These are phyloP conservation scores for Microstegium vimineum DNA, from an alignment of 176 grass and related monocot species.

Conservation along the genomic window DNA sequence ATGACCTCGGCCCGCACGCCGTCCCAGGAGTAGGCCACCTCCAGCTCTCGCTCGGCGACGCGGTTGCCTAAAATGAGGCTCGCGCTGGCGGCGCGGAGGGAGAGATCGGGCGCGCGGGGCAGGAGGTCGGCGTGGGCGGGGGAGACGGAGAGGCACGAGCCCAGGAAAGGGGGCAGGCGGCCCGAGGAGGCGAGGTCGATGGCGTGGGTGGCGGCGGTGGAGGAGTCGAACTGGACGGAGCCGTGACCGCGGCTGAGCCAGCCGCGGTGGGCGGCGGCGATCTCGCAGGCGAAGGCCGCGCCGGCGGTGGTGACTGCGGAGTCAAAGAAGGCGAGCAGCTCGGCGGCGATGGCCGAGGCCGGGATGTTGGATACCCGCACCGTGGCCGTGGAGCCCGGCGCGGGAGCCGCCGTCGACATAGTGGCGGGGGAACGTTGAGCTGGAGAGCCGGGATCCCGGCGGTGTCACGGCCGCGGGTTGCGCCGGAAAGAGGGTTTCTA, in stretches of 20 bases:
- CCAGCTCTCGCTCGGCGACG: constrained; percentile 34
- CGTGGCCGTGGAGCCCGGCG: constrained; percentile 31
- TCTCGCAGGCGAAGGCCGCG: constrained; percentile 67
- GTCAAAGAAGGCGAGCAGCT: constrained; percentile 72
- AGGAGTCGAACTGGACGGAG: constrained; percentile 65
- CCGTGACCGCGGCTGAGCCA: constrained; percentile 68
- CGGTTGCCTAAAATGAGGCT: constrained; percentile 36
- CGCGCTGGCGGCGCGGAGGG: constrained; percentile 23
- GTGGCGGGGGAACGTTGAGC: neutral
- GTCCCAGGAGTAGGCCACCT: constrained; percentile 54
- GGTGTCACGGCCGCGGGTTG: neutral
- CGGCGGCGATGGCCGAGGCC: constrained; percentile 47
- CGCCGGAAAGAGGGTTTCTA: neutral
- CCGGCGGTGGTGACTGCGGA: constrained; percentile 46
- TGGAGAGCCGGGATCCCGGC: constrained; percentile 5
- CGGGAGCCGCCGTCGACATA: constrained; percentile 19
- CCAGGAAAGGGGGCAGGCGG: constrained; percentile 59
- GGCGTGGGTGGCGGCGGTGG: constrained; percentile 40
- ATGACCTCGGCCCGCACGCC: constrained; percentile 78
- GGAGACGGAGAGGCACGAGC: constrained; percentile 47
- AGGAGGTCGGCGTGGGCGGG: constrained; percentile 52
- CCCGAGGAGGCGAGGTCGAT: constrained; percentile 36
- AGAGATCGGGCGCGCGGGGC: constrained; percentile 50
- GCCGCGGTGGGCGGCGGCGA: constrained; percentile 48
- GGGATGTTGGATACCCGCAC: constrained; percentile 67